phyloP scores from a whole-genome alignment of 768 basidiomycete species.

The Lyophyllum decastes region DNA sequence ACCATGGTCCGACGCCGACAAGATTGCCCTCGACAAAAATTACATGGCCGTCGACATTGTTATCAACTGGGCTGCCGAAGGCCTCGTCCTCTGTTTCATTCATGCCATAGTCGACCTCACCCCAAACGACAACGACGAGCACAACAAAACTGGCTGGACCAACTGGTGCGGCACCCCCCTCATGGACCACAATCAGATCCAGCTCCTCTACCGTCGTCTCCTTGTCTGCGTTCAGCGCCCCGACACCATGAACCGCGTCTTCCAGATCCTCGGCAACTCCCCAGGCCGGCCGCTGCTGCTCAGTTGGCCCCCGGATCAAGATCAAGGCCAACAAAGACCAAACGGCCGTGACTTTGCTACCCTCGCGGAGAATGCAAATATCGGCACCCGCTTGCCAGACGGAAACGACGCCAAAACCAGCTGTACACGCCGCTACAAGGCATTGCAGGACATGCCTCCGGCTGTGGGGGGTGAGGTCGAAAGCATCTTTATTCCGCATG shows the following conservation, averaged over 20 bases:
- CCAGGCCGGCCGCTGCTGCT: constrained; percentile 59
- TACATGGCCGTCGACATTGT: constrained; percentile 90
- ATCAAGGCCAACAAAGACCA: constrained; percentile 33
- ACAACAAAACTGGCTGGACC: constrained; percentile 72
- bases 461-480: constrained; percentile 67
- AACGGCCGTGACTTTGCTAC: constrained; percentile 51
- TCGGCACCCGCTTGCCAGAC: constrained; percentile 48
- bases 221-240: constrained; percentile 53
- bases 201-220: constrained; percentile 61
- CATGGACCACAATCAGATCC: constrained; percentile 58
- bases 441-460: constrained; percentile 63
- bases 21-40: constrained; percentile 65
- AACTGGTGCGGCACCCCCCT: constrained; percentile 86
- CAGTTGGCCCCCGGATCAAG: constrained; percentile 76
- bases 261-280: constrained; percentile 74
- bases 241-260: constrained; percentile 60
- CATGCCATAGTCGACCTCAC: constrained; percentile 80
- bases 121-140: constrained; percentile 72
- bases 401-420: constrained; percentile 79
- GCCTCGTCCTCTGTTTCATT: constrained; percentile 85
- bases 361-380: constrained; percentile 70
- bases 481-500: constrained; percentile 90
- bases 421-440: constrained; percentile 83
- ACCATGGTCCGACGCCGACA: constrained; percentile 66
- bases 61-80: constrained; percentile 87